phyloP scores from a whole-genome alignment of 495 filamentous ascomycete species.

The Penicillium cinerascens region DNA sequence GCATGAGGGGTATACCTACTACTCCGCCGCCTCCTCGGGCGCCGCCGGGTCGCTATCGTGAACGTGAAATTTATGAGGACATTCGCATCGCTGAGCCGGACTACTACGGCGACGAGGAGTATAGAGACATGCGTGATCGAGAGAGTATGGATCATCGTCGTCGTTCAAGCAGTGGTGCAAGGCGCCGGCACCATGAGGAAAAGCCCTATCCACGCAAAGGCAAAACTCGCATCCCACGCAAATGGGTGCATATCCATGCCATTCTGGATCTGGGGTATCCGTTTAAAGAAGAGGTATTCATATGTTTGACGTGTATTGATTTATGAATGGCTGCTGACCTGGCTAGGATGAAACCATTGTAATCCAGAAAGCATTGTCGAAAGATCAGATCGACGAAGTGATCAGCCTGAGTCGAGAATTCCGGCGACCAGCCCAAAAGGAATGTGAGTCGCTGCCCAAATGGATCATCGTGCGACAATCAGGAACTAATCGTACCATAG shows the following conservation, averaged over 20 bases:
- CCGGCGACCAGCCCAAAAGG: slow-evolving; percentile 24
- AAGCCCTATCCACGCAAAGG: slow-evolving; percentile 73
- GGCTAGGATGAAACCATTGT: slow-evolving; percentile 69
- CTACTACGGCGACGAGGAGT: slow-evolving; percentile 65
- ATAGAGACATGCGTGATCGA: slow-evolving; percentile 55
- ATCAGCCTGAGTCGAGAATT: slow-evolving; percentile 75
- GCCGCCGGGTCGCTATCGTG: slow-evolving; percentile 43
- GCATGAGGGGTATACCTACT: slow-evolving; percentile 14
- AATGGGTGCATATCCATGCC: slow-evolving; percentile 70
- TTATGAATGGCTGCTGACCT: background rate
- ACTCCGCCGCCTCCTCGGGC: slow-evolving; percentile 32
- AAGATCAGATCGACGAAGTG: slow-evolving; percentile 85
- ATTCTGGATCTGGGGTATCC: slow-evolving; percentile 83
- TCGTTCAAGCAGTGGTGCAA: slow-evolving; percentile 43
- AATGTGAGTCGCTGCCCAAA: slow-evolving; percentile 26
- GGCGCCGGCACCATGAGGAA: slow-evolving; percentile 38
- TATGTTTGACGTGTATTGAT: background rate
- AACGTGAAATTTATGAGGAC: slow-evolving; percentile 57
- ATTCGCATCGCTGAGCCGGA: slow-evolving; percentile 67
- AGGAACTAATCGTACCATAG: slow-evolving; percentile 5
- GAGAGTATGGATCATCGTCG: slow-evolving; percentile 37
- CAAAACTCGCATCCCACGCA: slow-evolving; percentile 78
- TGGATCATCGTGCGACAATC: background rate
- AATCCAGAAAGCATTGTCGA: slow-evolving; percentile 75
- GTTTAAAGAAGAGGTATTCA: slow-evolving; percentile 73